Evolutionary conservation across 257 asterid genomes (phyloP).

Genomic region (Salvia hispanica): DNA sequence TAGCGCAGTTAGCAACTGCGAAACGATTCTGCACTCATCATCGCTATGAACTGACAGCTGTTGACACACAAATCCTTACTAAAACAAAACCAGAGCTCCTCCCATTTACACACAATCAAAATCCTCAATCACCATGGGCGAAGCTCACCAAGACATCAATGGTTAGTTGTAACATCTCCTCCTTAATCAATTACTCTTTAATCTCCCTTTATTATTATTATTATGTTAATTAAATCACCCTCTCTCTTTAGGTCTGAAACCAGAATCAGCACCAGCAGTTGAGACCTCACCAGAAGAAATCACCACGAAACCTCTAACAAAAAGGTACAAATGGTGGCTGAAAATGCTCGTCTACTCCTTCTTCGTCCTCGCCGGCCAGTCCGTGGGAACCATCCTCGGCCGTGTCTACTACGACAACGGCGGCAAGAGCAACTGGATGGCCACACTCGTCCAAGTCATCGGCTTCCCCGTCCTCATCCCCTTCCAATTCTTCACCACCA

Average conservation of each 20-base stretch:
- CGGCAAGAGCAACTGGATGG: constrained; percentile 72
- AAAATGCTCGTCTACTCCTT: constrained; percentile 44
- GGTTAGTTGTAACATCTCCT: no score
- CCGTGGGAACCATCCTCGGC: constrained; percentile 58
- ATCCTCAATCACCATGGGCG: constrained; percentile 37
- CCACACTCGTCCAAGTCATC: constrained; percentile 53
- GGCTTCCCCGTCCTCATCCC: constrained; percentile 78
- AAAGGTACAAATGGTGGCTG: constrained; percentile 60
- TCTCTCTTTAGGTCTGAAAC: background rate
- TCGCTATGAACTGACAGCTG: no score
- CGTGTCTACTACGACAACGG: constrained; percentile 70
- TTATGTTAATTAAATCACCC: background rate
- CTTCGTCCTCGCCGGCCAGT: constrained; percentile 56
- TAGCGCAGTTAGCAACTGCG: no score
- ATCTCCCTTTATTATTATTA: no score
- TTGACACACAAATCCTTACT: no score
- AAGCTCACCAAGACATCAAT: constrained; percentile 26
- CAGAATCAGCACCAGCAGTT: background rate
- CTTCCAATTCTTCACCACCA: constrained; percentile 40
- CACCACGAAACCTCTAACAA: constrained; percentile 14
- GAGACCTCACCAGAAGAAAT: constrained; percentile 3
- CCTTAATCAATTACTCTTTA: background rate
- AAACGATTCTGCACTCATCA: no score
- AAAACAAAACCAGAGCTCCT: no score
- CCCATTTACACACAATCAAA: background rate